A percentile compares a stretch with the other conserved stretches of the same genome.
These are phyloP conservation scores for Rhodotorula diobovata DNA, from an alignment of 768 basidiomycete genomes.

Conservation along the genomic window DNA sequence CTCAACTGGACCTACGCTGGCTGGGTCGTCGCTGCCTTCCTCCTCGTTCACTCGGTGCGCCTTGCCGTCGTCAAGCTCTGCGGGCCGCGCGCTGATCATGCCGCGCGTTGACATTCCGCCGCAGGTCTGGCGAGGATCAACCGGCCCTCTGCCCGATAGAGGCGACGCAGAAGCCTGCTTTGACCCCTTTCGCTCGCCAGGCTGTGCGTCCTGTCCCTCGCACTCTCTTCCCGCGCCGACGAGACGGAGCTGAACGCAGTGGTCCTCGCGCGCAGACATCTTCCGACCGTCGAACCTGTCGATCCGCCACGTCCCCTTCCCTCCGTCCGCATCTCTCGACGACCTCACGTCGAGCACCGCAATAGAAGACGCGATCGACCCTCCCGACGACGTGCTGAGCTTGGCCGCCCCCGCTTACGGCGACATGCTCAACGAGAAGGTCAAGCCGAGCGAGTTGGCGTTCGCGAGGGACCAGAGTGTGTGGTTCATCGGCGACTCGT, in stretches of 20 bases:
- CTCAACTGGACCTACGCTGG: not conserved
- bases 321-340: not conserved
- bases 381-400: not conserved
- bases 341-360: not conserved
- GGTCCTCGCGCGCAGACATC: not conserved
- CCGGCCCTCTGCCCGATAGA: too few species aligned
- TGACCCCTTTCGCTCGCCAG: not conserved
- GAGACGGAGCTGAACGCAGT: not conserved
- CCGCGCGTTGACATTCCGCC: too few species aligned
- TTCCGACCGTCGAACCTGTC: not conserved
- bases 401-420: not conserved
- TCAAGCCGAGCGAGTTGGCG: not conserved
- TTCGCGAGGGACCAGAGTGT: not conserved
- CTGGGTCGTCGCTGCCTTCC: not conserved
- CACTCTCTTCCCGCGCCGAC: too few species aligned
- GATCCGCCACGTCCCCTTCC: not conserved
- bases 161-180: not conserved
- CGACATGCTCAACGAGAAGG: not conserved
- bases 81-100: not conserved
- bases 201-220: not conserved
- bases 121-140: not conserved
- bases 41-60: not conserved
- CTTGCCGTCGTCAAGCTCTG: not conserved
- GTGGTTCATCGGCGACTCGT: conserved; percentile 12
- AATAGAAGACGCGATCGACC: not conserved